These are phyloP conservation scores for Arabidopsis lyrata DNA, from an alignment of 441 rosid species.

Conservation along the genomic window DNA sequence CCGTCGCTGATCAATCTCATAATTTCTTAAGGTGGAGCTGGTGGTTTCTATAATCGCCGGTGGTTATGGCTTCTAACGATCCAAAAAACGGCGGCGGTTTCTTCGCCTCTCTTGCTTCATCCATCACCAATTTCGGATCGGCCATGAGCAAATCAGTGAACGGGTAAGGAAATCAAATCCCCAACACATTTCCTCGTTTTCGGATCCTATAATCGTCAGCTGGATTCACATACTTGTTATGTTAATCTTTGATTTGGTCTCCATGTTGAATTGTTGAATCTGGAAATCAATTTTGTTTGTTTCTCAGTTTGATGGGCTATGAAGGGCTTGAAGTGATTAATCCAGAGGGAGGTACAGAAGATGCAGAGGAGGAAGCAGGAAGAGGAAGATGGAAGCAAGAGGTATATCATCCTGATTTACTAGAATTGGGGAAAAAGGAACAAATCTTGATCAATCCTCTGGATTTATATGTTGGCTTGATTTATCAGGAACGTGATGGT, in stretches of 20 bases:
- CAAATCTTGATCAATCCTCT: background rate
- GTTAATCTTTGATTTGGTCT: conserved; percentile 2
- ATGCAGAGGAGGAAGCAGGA: conserved; percentile 92
- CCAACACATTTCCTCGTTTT: background rate
- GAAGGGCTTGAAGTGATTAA: conserved; percentile 92
- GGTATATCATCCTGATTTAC: conserved; percentile 48
- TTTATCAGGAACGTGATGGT: conserved; percentile 81
- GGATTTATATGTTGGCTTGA: background rate
- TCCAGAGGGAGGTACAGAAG: conserved; percentile 94
- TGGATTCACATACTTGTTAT: background rate
- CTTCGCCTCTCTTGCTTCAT: conserved; percentile 74
- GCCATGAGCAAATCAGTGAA: conserved; percentile 89
- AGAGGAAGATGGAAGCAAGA: conserved; percentile 95
- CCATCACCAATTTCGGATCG: conserved; percentile 68
- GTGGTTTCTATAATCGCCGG: conserved; percentile 7
- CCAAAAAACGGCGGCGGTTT: conserved; percentile 60
- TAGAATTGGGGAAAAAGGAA: background rate
- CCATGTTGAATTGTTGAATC: background rate
- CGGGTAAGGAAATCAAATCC: conserved; percentile 51
- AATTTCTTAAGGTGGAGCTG: conserved; percentile 2
- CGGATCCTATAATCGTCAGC: background rate
- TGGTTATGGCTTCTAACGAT: conserved; percentile 68
- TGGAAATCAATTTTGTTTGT: background rate
- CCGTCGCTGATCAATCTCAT: conserved; percentile 11
- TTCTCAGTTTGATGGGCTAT: conserved; percentile 71